These are phyloP conservation scores for Phanerodontia chrysosporium DNA, from an alignment of 768 basidiomycete genomes.

Conservation along the genomic window DNA sequence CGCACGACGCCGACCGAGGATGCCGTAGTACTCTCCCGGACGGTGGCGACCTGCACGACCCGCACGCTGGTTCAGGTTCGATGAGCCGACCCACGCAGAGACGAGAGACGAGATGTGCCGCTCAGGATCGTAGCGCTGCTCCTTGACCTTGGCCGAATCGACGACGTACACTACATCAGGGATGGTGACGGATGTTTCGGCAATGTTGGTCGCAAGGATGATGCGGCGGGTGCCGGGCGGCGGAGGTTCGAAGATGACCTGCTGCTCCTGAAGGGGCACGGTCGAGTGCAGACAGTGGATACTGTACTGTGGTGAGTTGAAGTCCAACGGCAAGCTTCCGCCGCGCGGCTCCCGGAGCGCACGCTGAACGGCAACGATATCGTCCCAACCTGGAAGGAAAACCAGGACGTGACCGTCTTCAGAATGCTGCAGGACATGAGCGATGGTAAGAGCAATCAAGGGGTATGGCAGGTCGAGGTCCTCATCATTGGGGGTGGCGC, in stretches of 20 bases:
- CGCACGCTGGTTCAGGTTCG: constrained; percentile 87
- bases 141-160: constrained; percentile 85
- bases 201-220: constrained; percentile 92
- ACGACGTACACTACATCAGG: constrained; percentile 94
- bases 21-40: constrained; percentile 86
- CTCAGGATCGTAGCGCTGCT: constrained; percentile 84
- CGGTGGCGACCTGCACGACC: constrained; percentile 92
- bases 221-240: constrained; percentile 73
- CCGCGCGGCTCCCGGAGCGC: constrained; percentile 42
- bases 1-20: constrained; percentile 63
- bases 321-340: constrained; percentile 43
- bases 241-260: constrained; percentile 84
- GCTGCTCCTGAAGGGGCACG: constrained; percentile 85
- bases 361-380: constrained; percentile 72
- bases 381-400: constrained; percentile 92
- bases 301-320: constrained; percentile 45
- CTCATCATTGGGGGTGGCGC: constrained; percentile 29
- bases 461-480: constrained; percentile 78
- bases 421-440: constrained; percentile 69
- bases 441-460: constrained; percentile 76
- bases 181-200: constrained; percentile 93
- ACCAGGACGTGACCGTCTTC: constrained; percentile 85
- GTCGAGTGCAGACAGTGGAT: constrained; percentile 88
- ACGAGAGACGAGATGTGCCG: constrained; percentile 86
- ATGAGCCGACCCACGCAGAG: constrained; percentile 86